Evolutionary conservation across 2,329 filamentous ascomycete species (phyloP), one percentile per base, ranked within the genome.

Genomic region (Alternaria incomplexa): DNA sequence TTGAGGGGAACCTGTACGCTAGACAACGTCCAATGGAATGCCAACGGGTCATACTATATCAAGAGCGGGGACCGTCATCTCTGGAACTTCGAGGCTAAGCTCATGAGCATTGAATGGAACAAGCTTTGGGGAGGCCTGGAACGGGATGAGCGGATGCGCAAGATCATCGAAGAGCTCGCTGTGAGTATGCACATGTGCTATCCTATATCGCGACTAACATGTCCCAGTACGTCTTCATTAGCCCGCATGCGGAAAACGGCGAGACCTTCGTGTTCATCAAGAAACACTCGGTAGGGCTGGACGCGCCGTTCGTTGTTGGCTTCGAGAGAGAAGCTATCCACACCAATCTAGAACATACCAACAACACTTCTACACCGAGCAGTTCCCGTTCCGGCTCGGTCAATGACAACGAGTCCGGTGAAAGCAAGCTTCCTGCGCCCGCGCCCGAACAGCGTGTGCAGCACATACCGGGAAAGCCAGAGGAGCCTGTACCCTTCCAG

Each of bases 181-280:
- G 75, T 75, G 58, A 66, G 69, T 57, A 20, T 6, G 4, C 44
- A 12, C 5, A 10, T 23, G 5, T 22, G 17, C 40, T 17, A 22
- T 40, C 6, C 9, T 17, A 26, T n/a, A 52, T 36, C 10, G 6
- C 26, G 11, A 25, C 67, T 76, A 43, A 75, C 50, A 44, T 4
- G 9, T 7, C 1, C 15, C 45, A 73, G 75, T 64, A 74, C 25
- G 62, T 72, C 7, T 61, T 66, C 13, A 68, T 77, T 13, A 59
- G 71, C 43, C 58, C 73, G 8, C 64, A 77, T 51, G 60, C 67
- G 3, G 23, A 62, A 6, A 56, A 54, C 2, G 69, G 69, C 17
- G 70, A 73, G n/a, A 66, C 66, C 0, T 77, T 75, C 50, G 68
- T 55, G 1, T 73, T 77, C 48, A 61, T 78, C 62, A 76, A 71